Conservation (phyloP, 305 asterid genomes). For the Fraxinus baroniana region DNA sequence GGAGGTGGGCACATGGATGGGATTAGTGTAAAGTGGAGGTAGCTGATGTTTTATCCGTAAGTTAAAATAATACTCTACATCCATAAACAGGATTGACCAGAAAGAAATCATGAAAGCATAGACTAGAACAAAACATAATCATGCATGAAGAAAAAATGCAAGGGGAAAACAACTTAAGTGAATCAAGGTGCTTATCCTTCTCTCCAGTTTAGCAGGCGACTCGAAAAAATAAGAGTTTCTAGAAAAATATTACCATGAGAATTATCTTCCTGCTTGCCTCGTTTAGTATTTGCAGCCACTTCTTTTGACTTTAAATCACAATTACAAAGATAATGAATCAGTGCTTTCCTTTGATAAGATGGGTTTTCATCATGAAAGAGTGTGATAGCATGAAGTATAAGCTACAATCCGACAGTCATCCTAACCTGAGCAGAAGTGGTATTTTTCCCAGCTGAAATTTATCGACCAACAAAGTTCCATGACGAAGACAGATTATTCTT, state of each 20-base stretch:
- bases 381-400: conserved; percentile 9
- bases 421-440: conserved; percentile 50
- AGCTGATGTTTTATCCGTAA: not conserved
- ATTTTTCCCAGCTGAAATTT: conserved; percentile 27
- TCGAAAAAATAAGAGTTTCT: conserved; percentile 35
- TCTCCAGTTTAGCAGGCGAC: conserved; percentile 55
- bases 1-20: not conserved
- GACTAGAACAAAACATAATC: too few species aligned
- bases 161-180: not conserved
- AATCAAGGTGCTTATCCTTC: conserved; percentile 64
- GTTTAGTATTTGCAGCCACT: conserved; percentile 37
- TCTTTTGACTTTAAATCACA: conserved; percentile 39
- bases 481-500: conserved; percentile 74
- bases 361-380: conserved; percentile 19
- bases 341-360: conserved; percentile 21
- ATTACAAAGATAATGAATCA: conserved; percentile 28
- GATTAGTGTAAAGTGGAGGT: not conserved
- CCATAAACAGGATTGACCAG: too few species aligned
- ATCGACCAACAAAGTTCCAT: conserved; percentile 61
- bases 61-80: too few species aligned
- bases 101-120: too few species aligned
- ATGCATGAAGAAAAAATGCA: not conserved
- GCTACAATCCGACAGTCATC: conserved; percentile 14
- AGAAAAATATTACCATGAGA: conserved; percentile 51
- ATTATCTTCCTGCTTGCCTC: conserved; percentile 42